phyloP scores from a whole-genome alignment of 208 protist species.

The Angomonas desouzai region DNA sequence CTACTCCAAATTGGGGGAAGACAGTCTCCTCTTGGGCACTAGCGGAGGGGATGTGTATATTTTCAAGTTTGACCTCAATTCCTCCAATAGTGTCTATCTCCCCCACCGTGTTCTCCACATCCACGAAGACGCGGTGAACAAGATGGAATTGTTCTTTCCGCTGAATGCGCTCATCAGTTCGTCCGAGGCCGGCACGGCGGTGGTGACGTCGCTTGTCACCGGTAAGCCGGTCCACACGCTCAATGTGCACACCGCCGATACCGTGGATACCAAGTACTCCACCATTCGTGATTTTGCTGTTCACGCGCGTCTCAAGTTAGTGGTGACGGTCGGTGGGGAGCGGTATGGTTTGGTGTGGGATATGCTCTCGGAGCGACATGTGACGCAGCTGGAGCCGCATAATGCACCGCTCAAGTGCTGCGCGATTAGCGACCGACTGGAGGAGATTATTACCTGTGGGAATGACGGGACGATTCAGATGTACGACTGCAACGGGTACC shows the following conservation, averaged over 20 bases:
- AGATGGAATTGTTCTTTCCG: conserved; percentile 59
- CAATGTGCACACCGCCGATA: conserved; percentile 9
- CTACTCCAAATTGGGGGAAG: conserved; percentile 52
- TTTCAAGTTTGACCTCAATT: conserved; percentile 35
- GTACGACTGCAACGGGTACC: conserved; percentile 63
- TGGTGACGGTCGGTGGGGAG: conserved; percentile 76
- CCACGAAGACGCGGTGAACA: conserved; percentile 49
- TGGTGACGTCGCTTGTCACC: conserved; percentile 60
- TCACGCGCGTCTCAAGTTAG: conserved; percentile 44
- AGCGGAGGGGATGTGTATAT: conserved; percentile 54
- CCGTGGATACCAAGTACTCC: conserved; percentile 23
- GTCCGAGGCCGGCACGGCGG: conserved; percentile 61
- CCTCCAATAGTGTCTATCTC: conserved; percentile 29
- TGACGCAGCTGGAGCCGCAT: conserved; percentile 59
- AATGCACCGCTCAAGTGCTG: conserved; percentile 64
- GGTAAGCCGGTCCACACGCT: conserved; percentile 46
- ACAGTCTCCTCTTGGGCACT: conserved; percentile 68
- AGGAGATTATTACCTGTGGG: conserved; percentile 57
- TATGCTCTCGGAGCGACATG: conserved; percentile 45
- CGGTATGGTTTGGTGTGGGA: conserved; percentile 80
- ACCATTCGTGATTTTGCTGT: conserved; percentile 65
- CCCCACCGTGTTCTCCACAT: conserved; percentile 36
- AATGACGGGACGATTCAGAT: conserved; percentile 59
- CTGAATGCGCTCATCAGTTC: conserved; percentile 57
- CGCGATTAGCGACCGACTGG: conserved; percentile 31